Evolutionary conservation across 371 early-diverging fungal species (phyloP).

Genomic region (Actinomucor elegans): DNA sequence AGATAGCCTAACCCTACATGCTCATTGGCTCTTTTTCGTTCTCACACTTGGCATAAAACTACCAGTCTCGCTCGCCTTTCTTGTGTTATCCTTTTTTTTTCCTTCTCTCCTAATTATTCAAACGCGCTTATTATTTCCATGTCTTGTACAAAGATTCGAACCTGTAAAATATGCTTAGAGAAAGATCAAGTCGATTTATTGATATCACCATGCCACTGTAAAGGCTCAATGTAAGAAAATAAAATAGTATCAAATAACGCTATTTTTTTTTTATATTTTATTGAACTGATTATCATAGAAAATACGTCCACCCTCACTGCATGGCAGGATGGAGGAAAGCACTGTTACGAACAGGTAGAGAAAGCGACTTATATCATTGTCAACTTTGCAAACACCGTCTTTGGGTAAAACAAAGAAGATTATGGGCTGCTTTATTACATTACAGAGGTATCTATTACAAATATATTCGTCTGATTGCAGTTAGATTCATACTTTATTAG

Average conservation of each 20-base stretch:
- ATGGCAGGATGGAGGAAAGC: constrained; percentile 54
- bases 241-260: not conserved
- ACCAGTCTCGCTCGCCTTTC: too few relatives aligned
- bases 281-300: constrained; percentile 21
- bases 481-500: too few relatives aligned
- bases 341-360: constrained; percentile 27
- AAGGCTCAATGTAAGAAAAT: constrained; percentile 55
- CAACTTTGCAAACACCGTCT: constrained; percentile 36
- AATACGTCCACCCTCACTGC: constrained; percentile 61
- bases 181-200: constrained; percentile 41
- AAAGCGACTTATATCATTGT: constrained; percentile 35
- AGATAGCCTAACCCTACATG: too few relatives aligned
- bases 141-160: not conserved
- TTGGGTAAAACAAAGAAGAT: constrained; percentile 24
- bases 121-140: not conserved
- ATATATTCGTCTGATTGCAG: too few relatives aligned
- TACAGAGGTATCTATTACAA: constrained; percentile 35
- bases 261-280: not conserved
- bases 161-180: constrained; percentile 58
- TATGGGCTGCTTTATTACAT: constrained; percentile 27
- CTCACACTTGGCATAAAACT: too few relatives aligned
- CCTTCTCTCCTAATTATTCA: not conserved
- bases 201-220: constrained; percentile 59
- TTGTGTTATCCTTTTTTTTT: not conserved
- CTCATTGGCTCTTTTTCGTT: constrained; percentile 5